phyloP scores from a whole-genome alignment of 2,329 filamentous ascomycete species.

The Clarireedia hainanense region DNA sequence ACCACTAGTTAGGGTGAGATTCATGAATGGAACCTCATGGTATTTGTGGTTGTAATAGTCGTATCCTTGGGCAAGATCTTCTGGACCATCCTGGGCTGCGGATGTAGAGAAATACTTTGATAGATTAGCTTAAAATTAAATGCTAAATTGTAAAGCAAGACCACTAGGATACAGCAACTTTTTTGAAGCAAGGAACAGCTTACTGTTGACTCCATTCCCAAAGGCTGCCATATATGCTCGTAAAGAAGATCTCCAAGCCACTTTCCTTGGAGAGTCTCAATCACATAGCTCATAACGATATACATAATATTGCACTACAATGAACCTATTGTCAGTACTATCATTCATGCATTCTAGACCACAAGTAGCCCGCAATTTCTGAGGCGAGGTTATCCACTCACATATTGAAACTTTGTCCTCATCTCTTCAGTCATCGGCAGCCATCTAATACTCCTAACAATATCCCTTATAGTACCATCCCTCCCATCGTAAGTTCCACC shows the following conservation, averaged over 20 bases:
- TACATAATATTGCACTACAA: constrained; percentile 41
- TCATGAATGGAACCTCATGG: constrained; percentile 23
- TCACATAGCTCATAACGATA: constrained; percentile 35
- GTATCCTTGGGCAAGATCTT: constrained; percentile 37
- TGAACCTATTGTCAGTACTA: not conserved
- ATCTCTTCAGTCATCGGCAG: constrained; percentile 38
- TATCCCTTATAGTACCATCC: constrained; percentile 24
- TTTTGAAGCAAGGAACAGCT: constrained; percentile 2
- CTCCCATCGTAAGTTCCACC: constrained; percentile 28
- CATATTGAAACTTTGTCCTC: constrained; percentile 39
- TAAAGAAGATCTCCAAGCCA: constrained; percentile 35
- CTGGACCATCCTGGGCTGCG: constrained; percentile 15
- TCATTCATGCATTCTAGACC: too few relatives aligned
- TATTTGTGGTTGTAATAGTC: constrained; percentile 29
- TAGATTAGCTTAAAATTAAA: not conserved
- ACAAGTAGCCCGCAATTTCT: too few relatives aligned
- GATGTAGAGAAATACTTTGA: constrained; percentile 20
- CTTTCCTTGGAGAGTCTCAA: constrained; percentile 36
- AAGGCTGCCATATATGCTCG: constrained; percentile 36
- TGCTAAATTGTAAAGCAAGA: too few relatives aligned
- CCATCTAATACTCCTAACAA: constrained; percentile 38
- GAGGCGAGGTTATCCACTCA: not conserved
- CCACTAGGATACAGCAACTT: not conserved
- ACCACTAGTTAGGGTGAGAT: constrained; percentile 31
- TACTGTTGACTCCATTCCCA: constrained; percentile 39